A percentile compares a stretch with the other conserved stretches of the same genome.
phyloP scores from a whole-genome alignment of 2,329 filamentous ascomycete genomes.

The Sporothrix euskadiensis region DNA sequence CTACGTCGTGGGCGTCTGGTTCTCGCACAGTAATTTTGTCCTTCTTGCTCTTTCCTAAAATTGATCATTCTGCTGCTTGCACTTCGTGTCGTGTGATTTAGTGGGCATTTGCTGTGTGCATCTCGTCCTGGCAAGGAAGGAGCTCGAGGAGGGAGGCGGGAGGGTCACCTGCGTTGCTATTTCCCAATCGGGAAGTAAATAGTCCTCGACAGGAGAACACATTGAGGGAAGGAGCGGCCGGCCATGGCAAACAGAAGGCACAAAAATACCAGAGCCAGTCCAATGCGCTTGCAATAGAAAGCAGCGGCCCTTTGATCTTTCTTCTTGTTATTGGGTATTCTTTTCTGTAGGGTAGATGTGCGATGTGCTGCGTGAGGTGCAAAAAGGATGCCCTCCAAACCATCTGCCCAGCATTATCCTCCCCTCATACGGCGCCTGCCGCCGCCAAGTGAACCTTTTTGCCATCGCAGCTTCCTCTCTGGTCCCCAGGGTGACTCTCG shows the following conservation, averaged over 20 bases:
- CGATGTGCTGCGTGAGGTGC: neutral
- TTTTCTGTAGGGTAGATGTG: neutral
- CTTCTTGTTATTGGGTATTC: neutral
- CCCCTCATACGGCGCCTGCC: neutral
- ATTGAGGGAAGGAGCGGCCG: neutral
- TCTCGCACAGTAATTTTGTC: neutral
- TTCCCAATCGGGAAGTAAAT: conserved; percentile 12
- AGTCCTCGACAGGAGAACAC: neutral
- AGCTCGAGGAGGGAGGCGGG: neutral
- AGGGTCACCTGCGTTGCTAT: conserved; percentile 11
- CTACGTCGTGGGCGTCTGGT: neutral
- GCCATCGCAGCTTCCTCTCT: neutral
- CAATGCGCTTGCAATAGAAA: neutral
- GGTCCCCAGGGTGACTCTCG: neutral
- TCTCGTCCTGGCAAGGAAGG: neutral
- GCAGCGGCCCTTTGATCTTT: neutral
- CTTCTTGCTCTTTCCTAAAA: conserved; percentile 3
- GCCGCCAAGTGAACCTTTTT: conserved; percentile 5
- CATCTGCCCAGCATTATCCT: neutral
- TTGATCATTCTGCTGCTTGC: neutral
- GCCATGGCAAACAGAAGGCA: neutral
- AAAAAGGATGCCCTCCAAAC: neutral
- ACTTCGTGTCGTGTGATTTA: neutral
- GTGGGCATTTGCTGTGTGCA: neutral
- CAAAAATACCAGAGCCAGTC: neutral